Base-by-base conservation (phyloP, 148 eudicot species). In the Tetragonia tetragonoides region DNA sequence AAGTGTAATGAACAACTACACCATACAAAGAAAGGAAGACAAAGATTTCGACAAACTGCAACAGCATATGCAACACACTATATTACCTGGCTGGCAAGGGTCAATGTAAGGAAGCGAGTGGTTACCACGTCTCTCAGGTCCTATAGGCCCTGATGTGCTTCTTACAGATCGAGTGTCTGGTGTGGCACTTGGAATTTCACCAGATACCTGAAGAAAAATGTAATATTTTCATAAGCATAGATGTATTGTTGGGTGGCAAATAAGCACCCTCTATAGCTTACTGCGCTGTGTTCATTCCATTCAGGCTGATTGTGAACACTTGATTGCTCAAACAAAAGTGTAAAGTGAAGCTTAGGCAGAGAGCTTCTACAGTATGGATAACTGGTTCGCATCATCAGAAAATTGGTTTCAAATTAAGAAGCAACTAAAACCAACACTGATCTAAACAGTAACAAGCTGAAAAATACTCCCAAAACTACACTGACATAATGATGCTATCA, bases 131-230 rank as follows among this genome's bases (percentile, higher is more conserved):
- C 87, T 93, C 80, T 88, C 90, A 54, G 97, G 90, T 75, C 95
- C 93, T 78, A 95, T 78, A 71, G 99, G 97, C 77, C 99, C 97
- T 17, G 99, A 95, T 56, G 94, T 95, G 81, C 97, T 93, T 81
- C 97, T 83, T 73, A 93, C 87, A 77, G 99, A 95, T 37, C 87
- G 89, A 78, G 83, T 91, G 78, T 95, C 99, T 53, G 91, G 91
- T 65, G 90, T 89, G 77, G 89, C 90, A 81, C 87, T 87, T 6
- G 97, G 96, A 68, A 93, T 87, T 80, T 95, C 99, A 74, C 99
- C 97, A 79, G 99, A 95, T 24, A 93, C 85, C 99, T 95, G 88
- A 64, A 73, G 84, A 73, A 78, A 56, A 7, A 47, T 37, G 44
- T 16, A 3, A 7, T 16, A 68, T 40, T 47, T 76, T 42, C 18